These are phyloP conservation scores for Nepenthes mirabilis DNA, from an alignment of 148 eudicot species.

Conservation along the genomic window DNA sequence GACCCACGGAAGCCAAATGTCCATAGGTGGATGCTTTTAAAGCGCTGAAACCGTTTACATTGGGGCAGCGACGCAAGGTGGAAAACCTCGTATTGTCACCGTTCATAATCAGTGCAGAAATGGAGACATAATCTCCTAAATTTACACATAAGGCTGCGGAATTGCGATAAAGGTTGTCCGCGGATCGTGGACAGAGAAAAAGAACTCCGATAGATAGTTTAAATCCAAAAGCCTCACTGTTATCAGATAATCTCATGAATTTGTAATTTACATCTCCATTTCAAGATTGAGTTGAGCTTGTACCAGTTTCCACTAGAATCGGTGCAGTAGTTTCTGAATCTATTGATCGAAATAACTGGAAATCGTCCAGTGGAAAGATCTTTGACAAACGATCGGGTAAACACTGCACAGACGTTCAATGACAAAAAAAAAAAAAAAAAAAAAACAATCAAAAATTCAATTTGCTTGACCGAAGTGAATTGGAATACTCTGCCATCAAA, in stretches of 20 bases:
- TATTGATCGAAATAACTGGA: constrained; percentile 43
- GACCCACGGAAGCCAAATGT: too few species aligned
- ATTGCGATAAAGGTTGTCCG: background rate
- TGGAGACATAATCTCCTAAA: too few species aligned
- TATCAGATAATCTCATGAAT: background rate
- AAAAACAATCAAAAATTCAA: background rate
- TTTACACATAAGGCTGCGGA: background rate
- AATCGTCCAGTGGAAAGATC: constrained; percentile 44
- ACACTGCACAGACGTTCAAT: constrained; percentile 21
- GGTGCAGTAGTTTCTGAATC: constrained; percentile 68
- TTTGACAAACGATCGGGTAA: constrained; percentile 45
- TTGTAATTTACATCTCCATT: background rate
- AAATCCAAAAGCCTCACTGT: background rate
- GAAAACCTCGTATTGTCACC: too few species aligned
- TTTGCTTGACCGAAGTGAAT: background rate
- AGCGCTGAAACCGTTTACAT: too few species aligned
- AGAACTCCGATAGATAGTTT: background rate
- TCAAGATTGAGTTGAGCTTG: background rate
- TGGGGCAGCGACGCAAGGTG: background rate
- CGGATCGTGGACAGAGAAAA: too few species aligned
- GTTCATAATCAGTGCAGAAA: background rate
- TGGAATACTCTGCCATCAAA: too few species aligned
- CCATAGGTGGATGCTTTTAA: too few species aligned
- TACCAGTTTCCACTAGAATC: constrained; percentile 60
- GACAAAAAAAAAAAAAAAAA: background rate